Evolutionary conservation across 257 asterid genomes (phyloP).

Genomic region (Plantago major): DNA sequence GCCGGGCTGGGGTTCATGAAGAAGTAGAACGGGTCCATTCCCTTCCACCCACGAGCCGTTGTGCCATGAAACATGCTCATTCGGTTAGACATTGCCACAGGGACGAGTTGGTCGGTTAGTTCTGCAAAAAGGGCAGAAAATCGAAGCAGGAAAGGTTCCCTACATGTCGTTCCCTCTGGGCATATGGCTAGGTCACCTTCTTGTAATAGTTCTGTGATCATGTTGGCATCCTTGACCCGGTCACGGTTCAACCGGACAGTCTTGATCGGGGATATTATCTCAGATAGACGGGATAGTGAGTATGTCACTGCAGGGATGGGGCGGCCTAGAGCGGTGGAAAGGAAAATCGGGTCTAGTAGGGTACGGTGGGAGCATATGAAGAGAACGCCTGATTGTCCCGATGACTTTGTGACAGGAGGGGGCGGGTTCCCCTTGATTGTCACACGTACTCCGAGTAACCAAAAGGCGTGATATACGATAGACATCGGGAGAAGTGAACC

Average conservation of each 20-base stretch:
- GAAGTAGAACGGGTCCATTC: constrained; percentile 74
- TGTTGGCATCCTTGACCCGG: constrained; percentile 51
- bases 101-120: constrained; percentile 60
- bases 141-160: constrained; percentile 71
- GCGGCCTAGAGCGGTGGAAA: constrained; percentile 65
- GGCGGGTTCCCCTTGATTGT: constrained; percentile 66
- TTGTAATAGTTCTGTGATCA: constrained; percentile 43
- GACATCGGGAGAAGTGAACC: constrained; percentile 72
- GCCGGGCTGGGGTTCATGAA: constrained; percentile 88
- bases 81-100: constrained; percentile 58
- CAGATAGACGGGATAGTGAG: constrained; percentile 66
- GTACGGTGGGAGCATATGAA: constrained; percentile 77
- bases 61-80: constrained; percentile 89
- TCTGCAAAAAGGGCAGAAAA: constrained; percentile 76
- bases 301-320: constrained; percentile 71
- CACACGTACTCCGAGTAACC: constrained; percentile 59
- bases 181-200: constrained; percentile 68
- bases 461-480: constrained; percentile 45
- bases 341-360: constrained; percentile 69
- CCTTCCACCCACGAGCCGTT: constrained; percentile 86
- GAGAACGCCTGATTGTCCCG: constrained; percentile 44
- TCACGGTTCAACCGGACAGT: constrained; percentile 61
- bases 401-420: constrained; percentile 36
- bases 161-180: constrained; percentile 83
- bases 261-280: constrained; percentile 66